Evolutionary conservation across 192 early-diverging fungal species (phyloP), one percentile per base, ranked within the genome.

Genomic region (Glomus cerebriforme): DNA sequence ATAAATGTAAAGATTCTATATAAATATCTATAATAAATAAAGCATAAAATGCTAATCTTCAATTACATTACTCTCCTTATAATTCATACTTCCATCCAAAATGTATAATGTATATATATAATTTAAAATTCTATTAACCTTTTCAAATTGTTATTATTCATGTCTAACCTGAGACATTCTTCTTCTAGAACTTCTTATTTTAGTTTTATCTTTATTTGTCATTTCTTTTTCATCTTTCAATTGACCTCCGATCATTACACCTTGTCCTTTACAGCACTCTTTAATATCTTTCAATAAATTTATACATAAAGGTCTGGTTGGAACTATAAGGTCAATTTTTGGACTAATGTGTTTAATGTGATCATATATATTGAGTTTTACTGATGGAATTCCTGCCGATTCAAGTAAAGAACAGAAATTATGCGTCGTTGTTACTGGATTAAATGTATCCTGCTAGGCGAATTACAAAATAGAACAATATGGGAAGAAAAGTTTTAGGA

Each of bases 131-230:
- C 17, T 54, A 22, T 49, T 54, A 19, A 54, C 2, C 13, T 19
- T 54, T 15, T 2, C 7, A 5, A 7, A 7, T 39, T 39, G 7
- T 39, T 54, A 54, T 3, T 54, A 54, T 22, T 54, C 15, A 4
- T 19, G 47, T 63, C 73, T 26, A 64, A 1, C n/a, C 80, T n/a
- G 77, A 83, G 12, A 74, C 81, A 10, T 81, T 83, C 22, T 49
- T 85, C 62, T 64, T 64, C 62, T 26, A 31, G 62, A 54, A 13
- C 13, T 64, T 64, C 62, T 32, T 13, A 1, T 26, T 2, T 29
- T 24, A 13, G 3, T 3, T 13, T 29, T 24, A 64, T 29, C 26
- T 5, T 64, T 8, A 64, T 29, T 29, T 22, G 6, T 22, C 32
- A 58, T 19, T 15, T 74, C 49, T 22, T 59, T 31, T 74, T 74